Percentiles rank a stretch among this genome's conserved stretches.
phyloP scores from a whole-genome alignment of 2,329 filamentous ascomycete species.

The Fusarium palustre region DNA sequence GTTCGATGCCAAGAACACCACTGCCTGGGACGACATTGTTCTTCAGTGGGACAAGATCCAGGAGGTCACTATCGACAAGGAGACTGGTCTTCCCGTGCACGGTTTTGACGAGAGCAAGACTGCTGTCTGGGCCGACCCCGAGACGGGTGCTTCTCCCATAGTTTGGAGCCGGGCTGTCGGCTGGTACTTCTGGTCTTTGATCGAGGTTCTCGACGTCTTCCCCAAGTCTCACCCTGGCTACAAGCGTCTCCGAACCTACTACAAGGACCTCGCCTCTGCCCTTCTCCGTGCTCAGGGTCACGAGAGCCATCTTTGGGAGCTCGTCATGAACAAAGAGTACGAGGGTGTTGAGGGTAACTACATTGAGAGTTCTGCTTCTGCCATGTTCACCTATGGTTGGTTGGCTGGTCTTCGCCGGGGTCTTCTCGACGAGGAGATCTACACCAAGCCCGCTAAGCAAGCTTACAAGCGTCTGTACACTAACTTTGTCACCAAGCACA shows the following conservation, averaged over 20 bases:
- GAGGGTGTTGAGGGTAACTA: slow-evolving; percentile 65
- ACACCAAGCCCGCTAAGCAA: slow-evolving; percentile 37
- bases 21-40: slow-evolving; percentile 59
- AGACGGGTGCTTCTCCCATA: slow-evolving; percentile 62
- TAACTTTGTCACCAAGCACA: slow-evolving; percentile 59
- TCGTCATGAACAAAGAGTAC: slow-evolving; percentile 65
- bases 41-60: slow-evolving; percentile 61
- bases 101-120: slow-evolving; percentile 64
- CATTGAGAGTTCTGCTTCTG: slow-evolving; percentile 69
- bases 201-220: slow-evolving; percentile 62
- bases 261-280: slow-evolving; percentile 32
- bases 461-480: slow-evolving; percentile 54
- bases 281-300: slow-evolving; percentile 56
- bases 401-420: slow-evolving; percentile 56
- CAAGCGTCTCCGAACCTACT: slow-evolving; percentile 53
- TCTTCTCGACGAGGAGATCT: slow-evolving; percentile 42
- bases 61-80: slow-evolving; percentile 54
- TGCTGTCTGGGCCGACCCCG: slow-evolving; percentile 63
- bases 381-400: slow-evolving; percentile 68
- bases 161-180: slow-evolving; percentile 67
- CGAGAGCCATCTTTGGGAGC: slow-evolving; percentile 65
- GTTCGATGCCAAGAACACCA: slow-evolving; percentile 54
- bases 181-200: slow-evolving; percentile 65
- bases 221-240: slow-evolving; percentile 54
- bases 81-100: slow-evolving; percentile 61